phyloP scores from a whole-genome alignment of 2,329 filamentous ascomycete genomes.

The Calonectria ilicicola region DNA sequence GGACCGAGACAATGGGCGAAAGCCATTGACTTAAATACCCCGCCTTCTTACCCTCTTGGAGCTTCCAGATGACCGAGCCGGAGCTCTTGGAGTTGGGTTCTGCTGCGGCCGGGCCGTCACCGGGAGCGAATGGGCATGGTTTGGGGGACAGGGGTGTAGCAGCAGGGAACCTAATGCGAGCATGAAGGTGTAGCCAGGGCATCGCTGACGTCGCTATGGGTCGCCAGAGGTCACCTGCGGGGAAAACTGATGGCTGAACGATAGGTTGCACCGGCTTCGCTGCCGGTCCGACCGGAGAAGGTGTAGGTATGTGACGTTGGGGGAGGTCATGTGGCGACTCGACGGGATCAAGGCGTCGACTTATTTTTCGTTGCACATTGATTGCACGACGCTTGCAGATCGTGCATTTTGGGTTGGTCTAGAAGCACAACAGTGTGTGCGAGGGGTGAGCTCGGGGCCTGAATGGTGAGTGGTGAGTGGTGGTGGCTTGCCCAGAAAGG shows the following conservation, averaged over 20 bases:
- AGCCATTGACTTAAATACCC: slow-evolving; percentile 10
- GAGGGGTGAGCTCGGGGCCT: not conserved
- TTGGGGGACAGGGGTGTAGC: not conserved
- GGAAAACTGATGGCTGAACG: slow-evolving; percentile 11
- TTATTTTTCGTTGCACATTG: not conserved
- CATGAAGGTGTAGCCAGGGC: slow-evolving; percentile 7
- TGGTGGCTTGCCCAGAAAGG: slow-evolving; percentile 1
- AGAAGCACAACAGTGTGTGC: not conserved
- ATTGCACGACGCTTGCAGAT: not conserved
- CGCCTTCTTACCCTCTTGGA: not conserved
- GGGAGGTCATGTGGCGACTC: slow-evolving; percentile 4
- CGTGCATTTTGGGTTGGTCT: slow-evolving; percentile 1
- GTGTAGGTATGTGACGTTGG: slow-evolving; percentile 22
- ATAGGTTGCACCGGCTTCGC: slow-evolving; percentile 14
- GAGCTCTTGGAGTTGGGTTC: slow-evolving; percentile 10
- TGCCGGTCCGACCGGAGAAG: slow-evolving; percentile 22
- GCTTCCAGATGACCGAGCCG: slow-evolving; percentile 15
- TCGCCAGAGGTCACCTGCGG: slow-evolving; percentile 21
- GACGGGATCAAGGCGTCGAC: not conserved
- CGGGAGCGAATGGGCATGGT: slow-evolving; percentile 8
- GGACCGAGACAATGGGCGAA: not conserved
- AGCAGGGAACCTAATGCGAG: not conserved
- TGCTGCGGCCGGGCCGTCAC: slow-evolving; percentile 18
- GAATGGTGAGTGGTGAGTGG: too few species aligned
- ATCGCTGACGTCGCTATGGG: slow-evolving; percentile 23